A percentile compares a stretch with the other conserved stretches of the same genome.
These are phyloP conservation scores for Calocybe indica DNA, from an alignment of 768 basidiomycete species.

Conservation along the genomic window DNA sequence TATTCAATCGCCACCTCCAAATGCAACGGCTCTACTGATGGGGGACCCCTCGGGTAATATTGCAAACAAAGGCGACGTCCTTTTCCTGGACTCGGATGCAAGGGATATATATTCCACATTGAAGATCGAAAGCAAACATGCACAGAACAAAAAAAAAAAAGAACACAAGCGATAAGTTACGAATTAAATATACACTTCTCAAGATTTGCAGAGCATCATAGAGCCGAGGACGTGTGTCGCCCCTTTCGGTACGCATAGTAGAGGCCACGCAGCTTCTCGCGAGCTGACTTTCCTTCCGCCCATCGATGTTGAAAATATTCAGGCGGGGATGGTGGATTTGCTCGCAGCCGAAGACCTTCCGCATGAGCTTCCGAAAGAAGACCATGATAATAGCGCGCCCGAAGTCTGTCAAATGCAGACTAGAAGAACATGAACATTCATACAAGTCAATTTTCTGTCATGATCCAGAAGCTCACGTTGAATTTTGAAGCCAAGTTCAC, in stretches of 20 bases:
- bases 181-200: too few species aligned
- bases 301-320: slow-evolving; percentile 26
- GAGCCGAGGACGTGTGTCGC: slow-evolving; percentile 6
- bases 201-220: neutral
- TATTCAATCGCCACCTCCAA: too few species aligned
- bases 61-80: neutral
- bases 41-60: too few species aligned
- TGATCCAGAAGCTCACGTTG: neutral
- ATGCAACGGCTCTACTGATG: too few species aligned
- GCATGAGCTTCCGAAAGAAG: slow-evolving; percentile 22
- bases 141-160: neutral
- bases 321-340: slow-evolving; percentile 15
- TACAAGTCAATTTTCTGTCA: too few species aligned
- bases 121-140: neutral
- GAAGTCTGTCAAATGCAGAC: slow-evolving; percentile 24
- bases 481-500: neutral
- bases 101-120: neutral
- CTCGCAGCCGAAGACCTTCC: slow-evolving; percentile 21
- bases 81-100: neutral
- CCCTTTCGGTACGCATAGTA: slow-evolving; percentile 14
- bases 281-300: slow-evolving; percentile 27
- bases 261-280: slow-evolving; percentile 24
- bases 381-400: slow-evolving; percentile 25
- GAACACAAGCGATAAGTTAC: neutral
- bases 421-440: neutral